Base-by-base conservation (phyloP, 2,329 filamentous ascomycete genomes). In the Clonostachys byssicola region DNA sequence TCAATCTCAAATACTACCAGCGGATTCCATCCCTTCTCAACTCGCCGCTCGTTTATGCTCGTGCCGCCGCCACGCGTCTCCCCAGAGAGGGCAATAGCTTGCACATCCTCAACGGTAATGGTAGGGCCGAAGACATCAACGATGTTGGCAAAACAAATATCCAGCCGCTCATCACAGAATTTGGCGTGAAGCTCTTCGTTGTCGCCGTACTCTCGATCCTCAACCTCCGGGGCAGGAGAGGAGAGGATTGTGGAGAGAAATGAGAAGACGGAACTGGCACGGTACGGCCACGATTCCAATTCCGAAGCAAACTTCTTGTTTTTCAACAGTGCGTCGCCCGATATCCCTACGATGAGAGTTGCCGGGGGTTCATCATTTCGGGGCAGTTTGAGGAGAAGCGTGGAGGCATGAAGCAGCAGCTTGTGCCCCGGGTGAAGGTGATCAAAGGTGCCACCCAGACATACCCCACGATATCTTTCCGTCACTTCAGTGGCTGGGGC, bases 401-500 rank as follows among this genome's bases (percentile, higher is more conserved):
- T 81, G 1, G 88, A 89, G 51, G 92, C 92, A n/a, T 92, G 91
- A 17, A 99, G 80, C 17, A 99, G 79, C n/a, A 97, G 76, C 68
- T 97, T 99, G 72, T 99, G 94, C 6, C 94, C 94, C 5, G 89
- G 85, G 62, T 99, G 94, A 18, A 99, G 78, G 66, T 97, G 91
- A 64, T 99, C 94, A 67, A 97, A 99, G 0, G 94, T 99, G 10
- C 94, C 94, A 33, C 92, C 94, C 12, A 97, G 81, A 45, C 86
- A 89, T 44, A 95, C 86, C 4, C 53, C 60, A 5, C 51, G 49
- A 50, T 66, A 66, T 1, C 56, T 54, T 9, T 36, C 30, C 9
- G 9, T 38, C 10, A n/a, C n/a, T 14, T 16, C 30, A 12, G 40
- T 38, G 2, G 34, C 38, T 9, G 42, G 12, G 17, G 41, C 17